These are phyloP conservation scores for Blastocladiella britannica DNA, from an alignment of 192 early-diverging fungal genomes.

Conservation along the genomic window DNA sequence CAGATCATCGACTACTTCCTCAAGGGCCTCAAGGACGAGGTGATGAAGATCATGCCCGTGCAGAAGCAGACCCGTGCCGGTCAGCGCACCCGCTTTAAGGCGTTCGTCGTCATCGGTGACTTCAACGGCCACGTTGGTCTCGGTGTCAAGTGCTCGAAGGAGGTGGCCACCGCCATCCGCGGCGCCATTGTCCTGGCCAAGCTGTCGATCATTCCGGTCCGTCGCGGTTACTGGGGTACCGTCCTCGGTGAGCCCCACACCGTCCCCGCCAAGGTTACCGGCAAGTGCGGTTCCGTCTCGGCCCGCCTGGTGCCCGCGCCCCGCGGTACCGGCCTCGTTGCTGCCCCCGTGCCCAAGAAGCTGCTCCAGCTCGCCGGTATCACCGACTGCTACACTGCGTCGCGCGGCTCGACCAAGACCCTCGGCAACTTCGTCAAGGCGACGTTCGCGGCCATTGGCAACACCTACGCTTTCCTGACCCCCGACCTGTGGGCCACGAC, in stretches of 20 bases:
- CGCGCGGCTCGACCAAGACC: conserved; percentile 91
- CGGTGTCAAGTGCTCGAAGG: conserved; percentile 99
- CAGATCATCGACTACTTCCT: conserved; percentile 95
- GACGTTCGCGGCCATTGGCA: conserved; percentile 84
- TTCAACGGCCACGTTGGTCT: conserved; percentile 92
- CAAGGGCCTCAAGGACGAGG: conserved; percentile 87
- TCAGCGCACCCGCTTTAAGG: conserved; percentile 99
- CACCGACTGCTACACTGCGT: conserved; percentile 89
- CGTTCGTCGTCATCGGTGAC: conserved; percentile 97
- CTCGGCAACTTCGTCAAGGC: conserved; percentile 99
- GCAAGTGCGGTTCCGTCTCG: conserved; percentile 83
- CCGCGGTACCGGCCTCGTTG: conserved; percentile 97
- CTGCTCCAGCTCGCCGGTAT: conserved; percentile 92
- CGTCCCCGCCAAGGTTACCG: conserved; percentile 91
- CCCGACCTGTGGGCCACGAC: conserved; percentile 91
- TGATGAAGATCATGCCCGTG: conserved; percentile 99
- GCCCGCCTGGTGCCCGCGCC: conserved; percentile 91
- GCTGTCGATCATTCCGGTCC: conserved; percentile 91
- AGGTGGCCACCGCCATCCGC: conserved; percentile 95
- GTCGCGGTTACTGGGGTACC: conserved; percentile 97
- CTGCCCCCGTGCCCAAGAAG: conserved; percentile 94
- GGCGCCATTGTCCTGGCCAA: conserved; percentile 98
- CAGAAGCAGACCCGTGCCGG: conserved; percentile 99
- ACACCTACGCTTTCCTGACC: conserved; percentile 93
- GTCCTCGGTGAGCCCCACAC: conserved; percentile 92